Evolutionary conservation across 768 basidiomycete species (phyloP), one percentile per base, ranked within the genome.

Genomic region (Collybia sp.): DNA sequence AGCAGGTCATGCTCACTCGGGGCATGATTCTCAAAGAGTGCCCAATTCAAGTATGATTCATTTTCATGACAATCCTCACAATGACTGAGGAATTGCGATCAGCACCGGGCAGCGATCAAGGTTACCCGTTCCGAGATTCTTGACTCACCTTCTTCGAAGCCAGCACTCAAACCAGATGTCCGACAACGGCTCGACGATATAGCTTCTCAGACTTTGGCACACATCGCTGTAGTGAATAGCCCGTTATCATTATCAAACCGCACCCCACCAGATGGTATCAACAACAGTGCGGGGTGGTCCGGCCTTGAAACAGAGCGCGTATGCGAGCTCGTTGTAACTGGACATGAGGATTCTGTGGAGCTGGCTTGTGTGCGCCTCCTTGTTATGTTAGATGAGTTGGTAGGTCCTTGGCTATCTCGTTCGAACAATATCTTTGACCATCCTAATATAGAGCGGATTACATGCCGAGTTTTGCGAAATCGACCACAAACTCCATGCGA

Each of bases 311-410:
- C 90, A 1, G 95, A 98, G 64, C 77, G 92, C 47, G 86, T 91
- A 40, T 97, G 95, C 58, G 93, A 96, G 60, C 76, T 97, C 36
- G 88, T 94, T 49, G 76, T 98, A 48, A 91, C 90, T 16, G 95
- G 95, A 1, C 76, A 80, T 38, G 85, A 88, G 35, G 91, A 96
- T 58, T 82, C 88, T 32, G 93, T 95, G 15, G 91, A 95, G 56
- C 75, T 94, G 19, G 95, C 95, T 25, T 82, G 93, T 53, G 89
- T 96, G 32, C 80, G 90, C 30, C 65, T 98, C 38, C 70, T 98
- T 52, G 94, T 95, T 48, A 91, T 97, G 82, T 68, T 97, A 53
- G 95, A 98, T 58, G 92, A 97, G 66, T 68, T 97, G 67, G 93
- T 94, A 49, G 55, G 92, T 79, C 15, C 19, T 11, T 17, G 25